Base-by-base conservation (phyloP, 1,284 basidiomycete species). In the Trametes versicolor region DNA sequence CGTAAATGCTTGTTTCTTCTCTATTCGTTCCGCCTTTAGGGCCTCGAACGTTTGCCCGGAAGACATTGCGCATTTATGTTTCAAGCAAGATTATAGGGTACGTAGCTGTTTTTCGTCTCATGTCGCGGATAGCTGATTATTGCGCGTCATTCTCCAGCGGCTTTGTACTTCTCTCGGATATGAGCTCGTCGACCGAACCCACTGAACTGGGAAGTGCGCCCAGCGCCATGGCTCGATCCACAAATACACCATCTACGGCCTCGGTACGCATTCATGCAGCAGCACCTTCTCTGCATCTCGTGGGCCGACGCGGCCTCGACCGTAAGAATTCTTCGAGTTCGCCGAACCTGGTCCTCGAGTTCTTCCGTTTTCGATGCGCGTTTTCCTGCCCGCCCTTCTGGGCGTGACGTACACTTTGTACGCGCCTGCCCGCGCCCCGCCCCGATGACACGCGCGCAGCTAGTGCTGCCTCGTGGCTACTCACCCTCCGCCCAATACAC, bases 381-480 rank as follows among this genome's bases (percentile, higher is more conserved):
- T 48, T 47, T 52, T 52, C 50, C 54, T 56, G 21, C 32, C 49
- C 39, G 8, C 45, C 50, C 36, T 5, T 36, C 15, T 23, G 23
- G 45, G 39, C 62, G 58, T 55, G 55, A 63, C 58, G 62, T 47
- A 55, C 23, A 45, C 49, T 32, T 49, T 36, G 34, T 48, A 58
- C 54, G 36, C 48, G 34, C 58, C 45, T 36, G 34, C 48, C 61
- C 54, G 36, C 48, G 34, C 58, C 45, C 21, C 29, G 29, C 34
- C n/a, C 23, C 9, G 27, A 13, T 7, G 49, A 56, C 53, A 51
- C 54, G 29, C 10, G n/a, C 60, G 60, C 60, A 52, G 58, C 58
- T 58, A 58, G 53, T 32, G 43, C 56, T 34, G 65, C 68, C 68
- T 69, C 68, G 68, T 69, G 68, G 64, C 51, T 69, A 69, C 65